A percentile compares a stretch with the other conserved stretches of the same genome.
phyloP scores from a whole-genome alignment of 257 asterid genomes.

The Solanum virginianum region DNA sequence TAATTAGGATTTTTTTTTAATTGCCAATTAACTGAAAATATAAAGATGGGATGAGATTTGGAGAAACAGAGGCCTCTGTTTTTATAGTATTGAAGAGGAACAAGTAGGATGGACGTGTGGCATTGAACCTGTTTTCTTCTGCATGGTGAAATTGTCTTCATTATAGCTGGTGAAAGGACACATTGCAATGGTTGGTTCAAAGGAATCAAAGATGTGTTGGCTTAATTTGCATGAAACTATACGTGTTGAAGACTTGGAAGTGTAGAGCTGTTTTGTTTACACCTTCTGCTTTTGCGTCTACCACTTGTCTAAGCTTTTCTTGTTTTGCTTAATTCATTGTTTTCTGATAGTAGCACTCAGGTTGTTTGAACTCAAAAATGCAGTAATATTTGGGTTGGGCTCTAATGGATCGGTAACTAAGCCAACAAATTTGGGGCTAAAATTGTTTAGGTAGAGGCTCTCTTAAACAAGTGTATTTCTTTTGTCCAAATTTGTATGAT shows the following conservation, averaged over 20 bases:
- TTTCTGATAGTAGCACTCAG: not conserved
- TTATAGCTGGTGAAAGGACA: slow-evolving; percentile 35
- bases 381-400: not conserved
- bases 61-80: not conserved
- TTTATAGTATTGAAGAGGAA: not conserved
- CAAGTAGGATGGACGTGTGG: not conserved
- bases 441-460: not conserved
- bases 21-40: not conserved
- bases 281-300: slow-evolving; percentile 4
- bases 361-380: not conserved
- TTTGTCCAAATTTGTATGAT: too few species aligned
- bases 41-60: not conserved
- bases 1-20: not conserved
- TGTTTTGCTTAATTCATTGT: not conserved
- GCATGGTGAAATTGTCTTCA: slow-evolving; percentile 22
- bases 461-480: not conserved
- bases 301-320: not conserved
- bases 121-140: slow-evolving; percentile 15
- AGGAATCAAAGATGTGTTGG: not conserved
- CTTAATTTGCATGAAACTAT: not conserved
- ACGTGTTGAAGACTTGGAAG: slow-evolving; percentile 21
- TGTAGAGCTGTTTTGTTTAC: slow-evolving; percentile 5
- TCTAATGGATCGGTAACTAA: not conserved
- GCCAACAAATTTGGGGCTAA: not conserved
- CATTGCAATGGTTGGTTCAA: slow-evolving; percentile 11